These are phyloP conservation scores for Candida nitratophila DNA, from an alignment of 805 yeast species.

Conservation along the genomic window DNA sequence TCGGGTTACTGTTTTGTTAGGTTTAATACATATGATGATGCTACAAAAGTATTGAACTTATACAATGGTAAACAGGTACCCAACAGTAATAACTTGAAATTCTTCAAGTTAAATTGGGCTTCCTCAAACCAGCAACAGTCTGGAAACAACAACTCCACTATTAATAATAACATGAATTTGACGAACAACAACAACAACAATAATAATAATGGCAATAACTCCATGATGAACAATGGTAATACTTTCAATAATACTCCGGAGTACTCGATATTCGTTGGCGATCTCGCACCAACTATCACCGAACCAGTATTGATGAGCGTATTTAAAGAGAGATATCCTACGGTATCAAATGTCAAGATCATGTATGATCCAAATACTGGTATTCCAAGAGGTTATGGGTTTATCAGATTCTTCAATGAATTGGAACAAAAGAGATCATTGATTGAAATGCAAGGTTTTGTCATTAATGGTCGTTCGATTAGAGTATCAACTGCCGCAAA, in stretches of 20 bases:
- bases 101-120: conserved; percentile 78
- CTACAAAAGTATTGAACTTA: conserved; percentile 55
- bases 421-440: conserved; percentile 67
- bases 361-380: conserved; percentile 70
- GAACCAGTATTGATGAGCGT: conserved; percentile 58
- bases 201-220: conserved; percentile 7
- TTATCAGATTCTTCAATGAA: conserved; percentile 66
- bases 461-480: conserved; percentile 67
- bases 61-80: conserved; percentile 67
- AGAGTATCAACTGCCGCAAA: conserved; percentile 64
- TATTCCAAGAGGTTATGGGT: conserved; percentile 79
- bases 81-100: conserved; percentile 42
- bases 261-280: conserved; percentile 79
- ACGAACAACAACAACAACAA: not conserved
- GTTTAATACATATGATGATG: conserved; percentile 53
- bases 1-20: conserved; percentile 82
- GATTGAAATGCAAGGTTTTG: conserved; percentile 73
- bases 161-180: conserved; percentile 1
- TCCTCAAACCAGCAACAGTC: conserved; percentile 7
- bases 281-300: conserved; percentile 64
- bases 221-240: not conserved
- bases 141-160: too few species aligned
- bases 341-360: conserved; percentile 69
- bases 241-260: conserved; percentile 26
- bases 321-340: conserved; percentile 64